Evolutionary conservation across 2,329 filamentous ascomycete species (phyloP).

Genomic region (Lecanicillium sp.): DNA sequence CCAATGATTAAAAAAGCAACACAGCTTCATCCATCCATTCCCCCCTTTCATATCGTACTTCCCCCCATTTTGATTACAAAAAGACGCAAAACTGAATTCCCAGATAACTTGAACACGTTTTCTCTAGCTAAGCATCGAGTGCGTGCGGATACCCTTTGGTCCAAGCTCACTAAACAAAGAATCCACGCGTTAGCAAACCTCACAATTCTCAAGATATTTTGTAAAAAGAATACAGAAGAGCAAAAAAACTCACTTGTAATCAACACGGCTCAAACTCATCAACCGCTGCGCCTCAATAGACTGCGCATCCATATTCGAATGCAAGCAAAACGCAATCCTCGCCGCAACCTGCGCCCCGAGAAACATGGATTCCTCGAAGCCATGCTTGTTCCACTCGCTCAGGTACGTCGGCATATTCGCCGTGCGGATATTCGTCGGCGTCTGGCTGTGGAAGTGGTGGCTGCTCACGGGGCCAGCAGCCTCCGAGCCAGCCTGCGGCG

Average conservation of each 20-base stretch:
- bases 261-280: slow-evolving; percentile 49
- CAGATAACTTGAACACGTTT: too few relatives aligned
- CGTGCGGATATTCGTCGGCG: slow-evolving; percentile 75
- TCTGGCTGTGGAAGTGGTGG: slow-evolving; percentile 56
- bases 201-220: too few relatives aligned
- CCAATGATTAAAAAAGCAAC: neutral
- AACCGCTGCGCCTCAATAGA: slow-evolving; percentile 42
- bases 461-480: slow-evolving; percentile 24
- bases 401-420: slow-evolving; percentile 77
- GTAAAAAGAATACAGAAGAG: too few relatives aligned
- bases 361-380: slow-evolving; percentile 75
- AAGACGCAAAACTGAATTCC: too few relatives aligned
- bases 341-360: slow-evolving; percentile 82
- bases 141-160: slow-evolving; percentile 44
- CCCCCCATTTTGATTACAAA: too few relatives aligned
- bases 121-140: slow-evolving; percentile 42
- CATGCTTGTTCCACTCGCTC: slow-evolving; percentile 78
- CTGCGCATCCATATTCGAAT: slow-evolving; percentile 44
- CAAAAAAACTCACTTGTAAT: slow-evolving; percentile 54
- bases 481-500: slow-evolving; percentile 32
- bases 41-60: neutral
- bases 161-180: slow-evolving; percentile 47
- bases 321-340: slow-evolving; percentile 48
- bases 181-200: too few relatives aligned
- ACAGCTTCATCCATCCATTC: too few relatives aligned